Conservation (phyloP, 805 yeast genomes). For the Hanseniaspora jakobsenii region DNA sequence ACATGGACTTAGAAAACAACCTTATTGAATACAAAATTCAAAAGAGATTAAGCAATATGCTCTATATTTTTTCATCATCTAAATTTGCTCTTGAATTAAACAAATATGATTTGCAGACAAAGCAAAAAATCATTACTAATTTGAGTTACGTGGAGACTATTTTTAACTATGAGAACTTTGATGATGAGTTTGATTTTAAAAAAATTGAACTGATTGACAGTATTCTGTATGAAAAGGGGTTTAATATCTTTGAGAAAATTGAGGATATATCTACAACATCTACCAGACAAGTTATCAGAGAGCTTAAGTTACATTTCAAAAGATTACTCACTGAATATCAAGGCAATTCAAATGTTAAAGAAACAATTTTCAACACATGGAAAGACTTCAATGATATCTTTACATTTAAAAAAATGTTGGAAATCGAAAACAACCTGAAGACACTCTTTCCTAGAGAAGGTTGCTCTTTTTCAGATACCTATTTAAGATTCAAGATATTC, state of each 20-base stretch:
- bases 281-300: constrained; percentile 28
- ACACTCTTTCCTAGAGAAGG: constrained; percentile 30
- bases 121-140: constrained; percentile 5
- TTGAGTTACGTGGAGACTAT: constrained; percentile 1
- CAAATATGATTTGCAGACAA: constrained; percentile 11
- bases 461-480: constrained; percentile 28
- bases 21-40: constrained; percentile 7
- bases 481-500: constrained; percentile 22
- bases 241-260: constrained; percentile 19
- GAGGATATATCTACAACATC: constrained; percentile 27
- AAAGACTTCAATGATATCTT: constrained; percentile 29
- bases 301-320: constrained; percentile 26
- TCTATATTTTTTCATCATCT: constrained; percentile 14
- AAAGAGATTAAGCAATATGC: background rate
- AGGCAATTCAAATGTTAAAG: constrained; percentile 15
- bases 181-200: constrained; percentile 3
- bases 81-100: constrained; percentile 19
- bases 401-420: constrained; percentile 18
- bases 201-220: constrained; percentile 5
- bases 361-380: constrained; percentile 26
- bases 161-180: constrained; percentile 24
- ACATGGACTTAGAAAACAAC: background rate
- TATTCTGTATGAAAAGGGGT: constrained; percentile 14
- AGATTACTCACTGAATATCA: constrained; percentile 18
- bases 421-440: constrained; percentile 23